phyloP scores from a whole-genome alignment of 805 yeast genomes.

The Clavispora asparagi region DNA sequence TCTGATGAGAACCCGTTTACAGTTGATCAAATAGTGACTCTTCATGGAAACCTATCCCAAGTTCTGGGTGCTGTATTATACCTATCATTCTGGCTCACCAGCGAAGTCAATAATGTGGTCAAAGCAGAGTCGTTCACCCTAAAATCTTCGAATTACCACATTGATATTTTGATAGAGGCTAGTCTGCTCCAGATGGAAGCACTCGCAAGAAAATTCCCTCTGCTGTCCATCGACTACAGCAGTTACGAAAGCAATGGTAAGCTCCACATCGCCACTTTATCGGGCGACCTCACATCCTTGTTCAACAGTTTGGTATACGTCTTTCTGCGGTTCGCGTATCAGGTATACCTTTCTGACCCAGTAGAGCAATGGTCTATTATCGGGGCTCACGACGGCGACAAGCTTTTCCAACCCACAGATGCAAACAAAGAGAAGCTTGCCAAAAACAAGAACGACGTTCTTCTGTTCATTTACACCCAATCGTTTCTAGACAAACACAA shows the following conservation, averaged over 20 bases:
- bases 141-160: conserved; percentile 26
- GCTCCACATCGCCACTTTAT: conserved; percentile 6
- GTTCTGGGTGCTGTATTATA: conserved; percentile 23
- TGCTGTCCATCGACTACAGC: conserved; percentile 4
- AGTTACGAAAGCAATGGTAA: conserved; percentile 6
- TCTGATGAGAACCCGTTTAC: conserved; percentile 20
- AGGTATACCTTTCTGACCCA: neutral
- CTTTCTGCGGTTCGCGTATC: conserved; percentile 1
- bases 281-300: conserved; percentile 10
- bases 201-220: conserved; percentile 1
- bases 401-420: neutral
- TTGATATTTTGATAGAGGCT: conserved; percentile 10
- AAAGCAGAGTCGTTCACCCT: conserved; percentile 23
- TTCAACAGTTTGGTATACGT: conserved; percentile 8
- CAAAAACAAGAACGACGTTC: conserved; percentile 2
- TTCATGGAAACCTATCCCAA: conserved; percentile 22
- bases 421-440: conserved; percentile 1
- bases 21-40: conserved; percentile 26
- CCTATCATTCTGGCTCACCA: conserved; percentile 21
- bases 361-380: conserved; percentile 2
- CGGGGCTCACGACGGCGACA: conserved; percentile 9
- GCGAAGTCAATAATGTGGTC: conserved; percentile 23
- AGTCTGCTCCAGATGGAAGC: conserved; percentile 2
- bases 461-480: conserved; percentile 4
- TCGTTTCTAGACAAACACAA: neutral